Evolutionary conservation across 2,329 filamentous ascomycete species (phyloP), one percentile per base, ranked within the genome.

Genomic region (Trichoderma oligosporum): DNA sequence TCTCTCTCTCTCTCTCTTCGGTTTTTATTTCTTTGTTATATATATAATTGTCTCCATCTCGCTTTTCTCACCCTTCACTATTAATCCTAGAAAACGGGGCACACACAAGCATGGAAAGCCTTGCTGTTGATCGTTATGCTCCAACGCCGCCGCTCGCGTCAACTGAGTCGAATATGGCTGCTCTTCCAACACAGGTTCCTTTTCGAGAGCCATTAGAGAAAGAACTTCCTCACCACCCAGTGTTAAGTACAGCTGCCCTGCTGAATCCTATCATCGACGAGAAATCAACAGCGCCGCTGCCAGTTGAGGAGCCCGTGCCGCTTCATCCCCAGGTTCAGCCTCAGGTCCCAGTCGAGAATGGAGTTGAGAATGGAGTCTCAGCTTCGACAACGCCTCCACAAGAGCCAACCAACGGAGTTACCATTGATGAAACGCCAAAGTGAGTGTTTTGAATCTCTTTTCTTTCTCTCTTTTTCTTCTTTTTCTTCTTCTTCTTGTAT

Each of bases 201-300:
- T 25, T 22, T 18, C 9, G 22, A 20, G 42, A 41, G 35, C 41
- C 22, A 3, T 44, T 44, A 33, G 53, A 56, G 31, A 48, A 56
- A 27, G 49, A 58, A 36, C 24, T 54, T 20, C 56, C 54, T 57
- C 54, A 49, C 8, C 54, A 57, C 29, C 29, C 54, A 4, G 47
- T 49, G 20, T 29, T 47, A 8, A 57, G 36, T 38, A 57, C 45
- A 11, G 54, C 44, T 9, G 44, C 35, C n/a, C 14, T 49, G 54
- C 24, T 49, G 36, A 54, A 54, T n/a, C 51, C 51, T 25, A 56
- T 56, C 18, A 41, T 56, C 44, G 27, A 6, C 35, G 53, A 56
- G 18, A 56, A 48, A 35, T 18, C 36, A 38, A 16, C 46, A 14
- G 16, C 33, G 35, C 44, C 35, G 44, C 44, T 42, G 18, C 12